Evolutionary conservation across 225 moss, liverwort and hornwort species (phyloP), one percentile per base, ranked within the genome.

Genomic region (Physcomitrellopsis africana): DNA sequence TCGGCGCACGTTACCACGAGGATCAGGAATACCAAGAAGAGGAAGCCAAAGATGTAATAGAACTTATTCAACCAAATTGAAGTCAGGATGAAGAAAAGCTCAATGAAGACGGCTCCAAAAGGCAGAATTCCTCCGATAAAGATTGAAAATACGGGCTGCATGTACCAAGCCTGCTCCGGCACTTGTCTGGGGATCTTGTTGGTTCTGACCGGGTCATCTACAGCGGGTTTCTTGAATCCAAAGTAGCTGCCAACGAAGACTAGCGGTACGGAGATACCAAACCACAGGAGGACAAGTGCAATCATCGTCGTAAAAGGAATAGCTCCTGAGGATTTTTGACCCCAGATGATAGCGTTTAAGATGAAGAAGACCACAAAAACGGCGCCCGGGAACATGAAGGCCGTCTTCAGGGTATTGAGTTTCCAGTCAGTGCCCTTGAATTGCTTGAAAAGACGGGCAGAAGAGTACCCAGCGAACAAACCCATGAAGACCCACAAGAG

Each of bases 401-500:
- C 93, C 46, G 93, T 93, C 77, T 89, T 93, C 77, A 93, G 47
- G 3, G 93, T 93, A 49, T 89, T 93, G n/a, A 89, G 72, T 74
- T 93, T 93, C 93, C 93, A 93, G 60, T 93, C 91, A 0, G 86
- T 87, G 52, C 93, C 93, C 75, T 93, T 91, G 60, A 93, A 93
- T 58, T 83, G 81, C 78, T 93, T 93, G 79, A 90, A 93, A 0
- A 93, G 87, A 51, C 93, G 85, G 11, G 93, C 90, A 10, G 93
- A 93, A 5, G 93, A 82, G 73, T 93, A 93, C 17, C 92, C 92
- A 9, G 92, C 92, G 22, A 93, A 87, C 47, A 93, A 70, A 47
- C 92, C 92, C 92, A 93, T 93, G 82, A 93, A 93, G 13, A 93
- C 92, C 92, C 92, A 93, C 16, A 93, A 81, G 1, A 93, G 89